A percentile compares a stretch with the other conserved stretches of the same genome.
Evolutionary conservation across 2,329 filamentous ascomycete genomes (phyloP).

Genomic region (Orbilia oligospora): DNA sequence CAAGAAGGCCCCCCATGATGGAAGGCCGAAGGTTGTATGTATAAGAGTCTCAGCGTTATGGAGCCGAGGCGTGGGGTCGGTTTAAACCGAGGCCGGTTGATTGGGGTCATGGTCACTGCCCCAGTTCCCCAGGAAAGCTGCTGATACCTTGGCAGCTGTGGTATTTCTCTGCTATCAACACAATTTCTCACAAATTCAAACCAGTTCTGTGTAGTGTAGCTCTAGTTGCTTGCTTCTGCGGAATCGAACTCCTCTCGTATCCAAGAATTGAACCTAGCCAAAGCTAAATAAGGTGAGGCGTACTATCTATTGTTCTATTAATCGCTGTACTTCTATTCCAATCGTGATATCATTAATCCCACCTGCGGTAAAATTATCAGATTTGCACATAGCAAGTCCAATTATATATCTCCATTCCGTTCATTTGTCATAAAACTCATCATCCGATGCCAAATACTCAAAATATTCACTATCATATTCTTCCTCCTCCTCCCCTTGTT

Average conservation of each 20-base stretch:
- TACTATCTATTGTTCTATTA: neutral
- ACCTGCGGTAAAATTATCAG: no score
- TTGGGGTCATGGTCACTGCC: neutral
- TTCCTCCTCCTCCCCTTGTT: slow-evolving; percentile 1
- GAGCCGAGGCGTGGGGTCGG: slow-evolving; percentile 13
- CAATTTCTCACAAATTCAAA: no score
- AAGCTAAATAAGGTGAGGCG: neutral
- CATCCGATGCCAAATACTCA: neutral
- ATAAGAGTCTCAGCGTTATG: neutral
- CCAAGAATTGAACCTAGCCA: no score
- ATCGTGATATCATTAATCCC: no score
- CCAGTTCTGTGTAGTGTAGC: no score
- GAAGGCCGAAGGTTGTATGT: neutral
- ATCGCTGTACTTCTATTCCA: neutral
- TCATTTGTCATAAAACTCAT: neutral
- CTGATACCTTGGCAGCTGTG: slow-evolving; percentile 21
- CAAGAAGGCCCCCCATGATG: neutral
- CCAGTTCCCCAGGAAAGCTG: neutral
- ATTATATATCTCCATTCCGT: neutral
- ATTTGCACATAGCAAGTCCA: neutral
- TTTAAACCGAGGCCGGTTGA: slow-evolving; percentile 29
- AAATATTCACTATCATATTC: slow-evolving; percentile 17
- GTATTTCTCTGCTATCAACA: neutral
- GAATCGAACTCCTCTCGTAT: no score
- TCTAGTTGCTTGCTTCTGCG: no score